Evolutionary conservation across 805 yeast genomes (phyloP).

Genomic region (Wickerhamomyces rabaulensis): DNA sequence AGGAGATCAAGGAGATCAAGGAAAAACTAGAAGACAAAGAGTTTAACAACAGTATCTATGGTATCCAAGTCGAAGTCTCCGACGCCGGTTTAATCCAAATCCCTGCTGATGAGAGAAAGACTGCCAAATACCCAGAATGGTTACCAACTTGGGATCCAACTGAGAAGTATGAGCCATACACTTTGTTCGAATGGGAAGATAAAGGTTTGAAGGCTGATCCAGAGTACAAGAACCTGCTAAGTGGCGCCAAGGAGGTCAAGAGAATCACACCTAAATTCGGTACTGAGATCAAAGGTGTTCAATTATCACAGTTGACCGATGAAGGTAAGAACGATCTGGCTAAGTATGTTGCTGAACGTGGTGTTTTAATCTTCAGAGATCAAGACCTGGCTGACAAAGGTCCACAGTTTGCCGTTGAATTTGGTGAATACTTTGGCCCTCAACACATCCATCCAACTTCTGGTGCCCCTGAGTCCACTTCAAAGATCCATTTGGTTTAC

Average conservation of each 20-base stretch:
- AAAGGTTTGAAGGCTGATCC: conserved; percentile 7
- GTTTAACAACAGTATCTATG: neutral
- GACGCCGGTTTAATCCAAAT: conserved; percentile 3
- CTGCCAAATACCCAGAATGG: conserved; percentile 3
- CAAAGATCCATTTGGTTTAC: conserved; percentile 57
- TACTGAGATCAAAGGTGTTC: conserved; percentile 53
- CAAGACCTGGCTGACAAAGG: conserved; percentile 60
- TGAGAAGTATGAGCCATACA: conserved; percentile 8
- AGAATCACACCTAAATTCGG: conserved; percentile 1
- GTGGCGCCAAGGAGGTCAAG: neutral
- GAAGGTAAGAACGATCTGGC: conserved; percentile 67
- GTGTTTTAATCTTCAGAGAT: conserved; percentile 60
- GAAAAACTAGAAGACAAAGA: neutral
- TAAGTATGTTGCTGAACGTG: conserved; percentile 59
- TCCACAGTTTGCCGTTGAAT: conserved; percentile 42
- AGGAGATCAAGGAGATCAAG: neutral
- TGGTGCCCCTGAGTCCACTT: conserved; percentile 51
- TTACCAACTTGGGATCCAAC: conserved; percentile 10
- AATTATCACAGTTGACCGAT: conserved; percentile 46
- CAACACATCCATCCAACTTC: conserved; percentile 71
- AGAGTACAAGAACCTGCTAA: conserved; percentile 3
- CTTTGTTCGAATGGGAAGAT: conserved; percentile 6
- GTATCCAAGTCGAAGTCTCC: conserved; percentile 2
- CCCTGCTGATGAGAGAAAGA: neutral
- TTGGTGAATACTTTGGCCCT: conserved; percentile 63